A percentile compares a stretch with the other conserved stretches of the same genome.
Conservation (phyloP, 768 basidiomycete species). For the Tylopilus vinaceipallidus region DNA sequence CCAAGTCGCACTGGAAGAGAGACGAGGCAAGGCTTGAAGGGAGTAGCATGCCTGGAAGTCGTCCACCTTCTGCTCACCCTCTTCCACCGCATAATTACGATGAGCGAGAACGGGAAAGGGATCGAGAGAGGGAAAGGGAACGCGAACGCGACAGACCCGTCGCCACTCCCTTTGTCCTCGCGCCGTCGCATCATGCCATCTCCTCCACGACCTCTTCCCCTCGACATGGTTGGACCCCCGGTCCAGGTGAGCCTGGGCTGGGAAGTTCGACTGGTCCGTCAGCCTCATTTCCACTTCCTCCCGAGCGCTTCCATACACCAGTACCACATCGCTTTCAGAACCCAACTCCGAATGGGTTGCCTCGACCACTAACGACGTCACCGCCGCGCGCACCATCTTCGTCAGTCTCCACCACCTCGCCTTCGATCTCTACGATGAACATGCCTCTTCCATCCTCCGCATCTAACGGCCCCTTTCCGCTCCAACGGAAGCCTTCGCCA, state of each 20-base stretch:
- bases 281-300: conserved; percentile 28
- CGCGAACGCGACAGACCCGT: conserved; percentile 53
- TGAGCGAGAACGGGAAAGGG: conserved; percentile 26
- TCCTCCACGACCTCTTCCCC: conserved; percentile 40
- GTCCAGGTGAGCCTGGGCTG: conserved; percentile 29
- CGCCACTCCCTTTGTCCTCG: conserved; percentile 54
- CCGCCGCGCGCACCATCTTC: conserved; percentile 36
- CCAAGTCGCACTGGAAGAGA: conserved; percentile 40
- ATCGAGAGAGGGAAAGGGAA: conserved; percentile 29
- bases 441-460: conserved; percentile 13
- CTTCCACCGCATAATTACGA: conserved; percentile 26
- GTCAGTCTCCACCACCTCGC: conserved; percentile 14
- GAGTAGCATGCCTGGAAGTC: conserved; percentile 31
- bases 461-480: conserved; percentile 20
- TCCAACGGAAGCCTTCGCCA: conserved; percentile 26
- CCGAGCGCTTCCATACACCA: conserved; percentile 31
- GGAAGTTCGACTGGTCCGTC: conserved; percentile 26
- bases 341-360: conserved; percentile 21
- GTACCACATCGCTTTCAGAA: conserved; percentile 28
- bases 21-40: conserved; percentile 31
- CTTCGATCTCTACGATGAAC: conserved; percentile 19
- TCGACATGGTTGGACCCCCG: conserved; percentile 37
- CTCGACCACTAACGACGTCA: conserved; percentile 32
- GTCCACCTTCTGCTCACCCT: conserved; percentile 40
- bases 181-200: conserved; percentile 40